These are phyloP conservation scores for Penicillium sp. DNA, from an alignment of 2,329 filamentous ascomycete genomes.

Conservation along the genomic window DNA sequence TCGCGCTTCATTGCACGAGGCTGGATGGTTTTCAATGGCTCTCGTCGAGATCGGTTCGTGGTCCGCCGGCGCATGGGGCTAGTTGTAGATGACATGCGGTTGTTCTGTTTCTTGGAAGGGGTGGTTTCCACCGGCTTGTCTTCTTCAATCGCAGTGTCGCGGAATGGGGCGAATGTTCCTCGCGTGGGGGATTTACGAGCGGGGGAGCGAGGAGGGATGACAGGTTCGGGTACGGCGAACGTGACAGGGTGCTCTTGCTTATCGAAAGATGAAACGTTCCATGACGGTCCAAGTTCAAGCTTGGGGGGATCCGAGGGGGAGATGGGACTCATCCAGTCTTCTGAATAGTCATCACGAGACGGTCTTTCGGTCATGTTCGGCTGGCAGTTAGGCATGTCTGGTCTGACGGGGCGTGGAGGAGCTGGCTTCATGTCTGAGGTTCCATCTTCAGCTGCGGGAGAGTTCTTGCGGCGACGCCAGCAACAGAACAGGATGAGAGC, in stretches of 20 bases:
- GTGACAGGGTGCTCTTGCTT: conserved; percentile 19
- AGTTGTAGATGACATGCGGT: conserved; percentile 31
- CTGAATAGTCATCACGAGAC: conserved; percentile 22
- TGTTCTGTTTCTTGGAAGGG: conserved; percentile 26
- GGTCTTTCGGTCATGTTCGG: conserved; percentile 22
- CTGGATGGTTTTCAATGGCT: conserved; percentile 40
- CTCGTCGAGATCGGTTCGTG: conserved; percentile 34
- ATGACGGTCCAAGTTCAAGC: conserved; percentile 37
- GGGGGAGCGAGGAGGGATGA: conserved; percentile 29
- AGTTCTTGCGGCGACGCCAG: conserved; percentile 35
- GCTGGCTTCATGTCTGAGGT: conserved; percentile 25
- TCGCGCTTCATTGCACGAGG: conserved; percentile 40
- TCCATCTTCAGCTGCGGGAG: conserved; percentile 25
- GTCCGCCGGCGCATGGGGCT: conserved; percentile 33
- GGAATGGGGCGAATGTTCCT: conserved; percentile 30
- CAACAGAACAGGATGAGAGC: conserved; percentile 36
- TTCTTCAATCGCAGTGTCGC: conserved; percentile 23
- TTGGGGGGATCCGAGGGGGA: conserved; percentile 34
- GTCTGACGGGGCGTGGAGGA: conserved; percentile 22
- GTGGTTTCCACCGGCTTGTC: conserved; percentile 21
- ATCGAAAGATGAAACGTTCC: conserved; percentile 32
- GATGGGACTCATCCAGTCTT: conserved; percentile 23
- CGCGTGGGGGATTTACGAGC: conserved; percentile 34
- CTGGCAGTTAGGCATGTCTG: conserved; percentile 28
- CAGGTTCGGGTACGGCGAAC: conserved; percentile 23